These are phyloP conservation scores for Infundibulicybe gibba DNA, from an alignment of 768 basidiomycete genomes.

Conservation along the genomic window DNA sequence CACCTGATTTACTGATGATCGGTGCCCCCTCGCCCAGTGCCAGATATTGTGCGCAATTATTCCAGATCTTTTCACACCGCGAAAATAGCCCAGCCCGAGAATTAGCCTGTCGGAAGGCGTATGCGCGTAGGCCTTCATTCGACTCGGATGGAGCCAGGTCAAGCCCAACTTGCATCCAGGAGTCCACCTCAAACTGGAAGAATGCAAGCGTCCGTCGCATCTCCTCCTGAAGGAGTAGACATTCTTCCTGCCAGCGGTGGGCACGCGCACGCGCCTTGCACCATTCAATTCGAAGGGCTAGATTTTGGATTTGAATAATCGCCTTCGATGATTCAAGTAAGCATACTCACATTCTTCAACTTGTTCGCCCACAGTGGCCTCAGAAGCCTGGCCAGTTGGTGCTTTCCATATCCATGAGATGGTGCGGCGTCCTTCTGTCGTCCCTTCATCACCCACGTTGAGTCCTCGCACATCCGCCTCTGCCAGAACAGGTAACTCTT, in stretches of 20 bases:
- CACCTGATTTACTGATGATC: too few relatives aligned
- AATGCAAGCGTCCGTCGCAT: neutral
- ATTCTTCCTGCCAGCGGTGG: neutral
- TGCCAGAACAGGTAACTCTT: neutral
- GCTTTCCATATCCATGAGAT: constrained; percentile 4
- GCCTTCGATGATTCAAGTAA: too few relatives aligned
- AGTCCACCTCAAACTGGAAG: neutral
- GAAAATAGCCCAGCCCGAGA: neutral
- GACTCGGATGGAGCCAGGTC: neutral
- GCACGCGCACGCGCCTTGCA: constrained; percentile 2
- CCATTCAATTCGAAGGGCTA: constrained; percentile 1
- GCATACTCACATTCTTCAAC: too few relatives aligned
- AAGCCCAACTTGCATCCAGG: neutral
- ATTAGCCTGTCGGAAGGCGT: neutral
- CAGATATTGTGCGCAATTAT: too few relatives aligned
- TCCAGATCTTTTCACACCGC: neutral
- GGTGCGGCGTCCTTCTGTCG: neutral
- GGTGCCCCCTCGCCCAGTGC: too few relatives aligned
- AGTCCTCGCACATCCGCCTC: neutral
- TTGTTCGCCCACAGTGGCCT: too few relatives aligned
- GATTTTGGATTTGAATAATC: neutral
- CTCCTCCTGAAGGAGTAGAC: neutral
- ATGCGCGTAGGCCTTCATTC: neutral
- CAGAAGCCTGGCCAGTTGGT: neutral
- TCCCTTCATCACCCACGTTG: neutral